A percentile compares a stretch with the other conserved stretches of the same genome.
Evolutionary conservation across 768 basidiomycete genomes (phyloP).

Genomic region (Arthromyces matolae): DNA sequence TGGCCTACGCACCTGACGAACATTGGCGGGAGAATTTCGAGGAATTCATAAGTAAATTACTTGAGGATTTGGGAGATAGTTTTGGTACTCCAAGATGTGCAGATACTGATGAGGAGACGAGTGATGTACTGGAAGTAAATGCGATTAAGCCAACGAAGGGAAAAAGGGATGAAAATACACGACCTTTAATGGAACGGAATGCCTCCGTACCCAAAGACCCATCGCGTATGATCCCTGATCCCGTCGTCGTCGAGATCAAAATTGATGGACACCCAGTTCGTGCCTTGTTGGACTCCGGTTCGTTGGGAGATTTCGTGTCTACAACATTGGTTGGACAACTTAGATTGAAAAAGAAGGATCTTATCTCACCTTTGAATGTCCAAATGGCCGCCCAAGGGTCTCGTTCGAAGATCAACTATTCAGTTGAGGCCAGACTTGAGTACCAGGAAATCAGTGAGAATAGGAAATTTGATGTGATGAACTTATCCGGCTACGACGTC

Average conservation of each 20-base stretch:
- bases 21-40: not conserved
- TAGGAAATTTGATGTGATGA: slow-evolving; percentile 32
- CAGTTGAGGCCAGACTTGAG: slow-evolving; percentile 20
- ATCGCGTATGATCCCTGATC: too few relatives aligned
- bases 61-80: not conserved
- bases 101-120: not conserved
- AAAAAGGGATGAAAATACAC: not conserved
- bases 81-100: not conserved
- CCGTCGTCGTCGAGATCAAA: too few relatives aligned
- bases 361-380: slow-evolving; percentile 33
- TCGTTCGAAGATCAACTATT: too few relatives aligned
- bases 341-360: slow-evolving; percentile 16
- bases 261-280: not conserved
- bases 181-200: slow-evolving; percentile 21
- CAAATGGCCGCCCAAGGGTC: too few relatives aligned
- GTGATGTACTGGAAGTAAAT: not conserved
- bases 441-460: slow-evolving; percentile 33
- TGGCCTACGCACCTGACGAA: not conserved
- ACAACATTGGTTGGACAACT: slow-evolving; percentile 34
- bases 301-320: slow-evolving; percentile 42
- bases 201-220: slow-evolving; percentile 18
- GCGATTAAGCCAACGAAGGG: not conserved
- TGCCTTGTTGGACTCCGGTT: too few relatives aligned
- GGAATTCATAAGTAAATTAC: not conserved
- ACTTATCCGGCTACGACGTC: slow-evolving; percentile 36